phyloP scores from a whole-genome alignment of 768 basidiomycete genomes.

The Grammothele lineata region DNA sequence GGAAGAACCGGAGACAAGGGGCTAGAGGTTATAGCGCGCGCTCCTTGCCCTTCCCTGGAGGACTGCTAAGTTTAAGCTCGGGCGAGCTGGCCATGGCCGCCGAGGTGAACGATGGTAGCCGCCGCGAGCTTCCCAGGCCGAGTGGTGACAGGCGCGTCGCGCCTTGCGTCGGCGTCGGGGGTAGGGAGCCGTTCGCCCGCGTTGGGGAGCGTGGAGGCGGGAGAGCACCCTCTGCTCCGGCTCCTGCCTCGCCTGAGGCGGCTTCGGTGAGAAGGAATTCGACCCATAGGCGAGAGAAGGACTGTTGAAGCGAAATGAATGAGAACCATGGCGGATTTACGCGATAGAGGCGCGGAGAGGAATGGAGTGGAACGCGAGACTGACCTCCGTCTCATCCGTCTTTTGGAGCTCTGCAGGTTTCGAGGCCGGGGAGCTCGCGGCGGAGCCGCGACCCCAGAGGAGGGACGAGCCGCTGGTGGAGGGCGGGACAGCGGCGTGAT shows the following conservation, averaged over 20 bases:
- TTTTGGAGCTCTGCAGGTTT: conserved; percentile 61
- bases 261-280: conserved; percentile 97
- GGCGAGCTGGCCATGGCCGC: conserved; percentile 38
- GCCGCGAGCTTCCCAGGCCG: conserved; percentile 29
- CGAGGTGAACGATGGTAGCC: conserved; percentile 36
- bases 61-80: conserved; percentile 30
- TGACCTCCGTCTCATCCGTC: conserved; percentile 81
- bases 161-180: conserved; percentile 26
- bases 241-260: conserved; percentile 39
- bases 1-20: too few relatives aligned
- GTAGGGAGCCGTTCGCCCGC: conserved; percentile 34
- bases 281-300: conserved; percentile 96
- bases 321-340: too few relatives aligned
- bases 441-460: conserved; percentile 26
- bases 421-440: conserved; percentile 26
- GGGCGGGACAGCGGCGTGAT: conserved; percentile 19
- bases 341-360: too few relatives aligned
- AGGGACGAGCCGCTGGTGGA: conserved; percentile 19
- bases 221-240: too few relatives aligned
- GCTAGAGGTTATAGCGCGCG: conserved; percentile 22
- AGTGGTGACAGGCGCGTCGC: conserved; percentile 15
- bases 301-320: conserved; percentile 42
- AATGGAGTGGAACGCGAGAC: conserved; percentile 11
- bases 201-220: conserved; percentile 24
- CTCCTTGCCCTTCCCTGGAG: conserved; percentile 47